These are phyloP conservation scores for Phytophthora ramorum DNA, from an alignment of 352 stramenopile species.

Conservation along the genomic window DNA sequence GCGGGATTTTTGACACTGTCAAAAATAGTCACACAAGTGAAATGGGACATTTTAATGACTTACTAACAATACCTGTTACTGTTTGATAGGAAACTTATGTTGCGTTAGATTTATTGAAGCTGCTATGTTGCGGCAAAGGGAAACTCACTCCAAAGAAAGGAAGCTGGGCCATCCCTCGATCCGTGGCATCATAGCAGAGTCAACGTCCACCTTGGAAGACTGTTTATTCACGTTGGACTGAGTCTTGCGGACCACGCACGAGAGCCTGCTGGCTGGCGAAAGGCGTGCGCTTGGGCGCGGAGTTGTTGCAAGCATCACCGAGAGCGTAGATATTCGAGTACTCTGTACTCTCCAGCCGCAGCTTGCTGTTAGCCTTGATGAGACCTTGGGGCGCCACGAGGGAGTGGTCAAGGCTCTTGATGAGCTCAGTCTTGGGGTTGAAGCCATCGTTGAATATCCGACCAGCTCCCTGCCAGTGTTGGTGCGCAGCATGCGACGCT, in stretches of 20 bases:
- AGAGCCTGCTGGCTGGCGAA: conserved; percentile 2
- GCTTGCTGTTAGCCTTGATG: conserved; percentile 13
- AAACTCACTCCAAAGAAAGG: too few relatives aligned
- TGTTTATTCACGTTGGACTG: too few relatives aligned
- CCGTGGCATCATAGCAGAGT: too few relatives aligned
- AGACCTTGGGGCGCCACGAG: conserved; percentile 3
- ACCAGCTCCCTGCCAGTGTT: conserved; percentile 35
- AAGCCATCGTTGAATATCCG: conserved; percentile 41
- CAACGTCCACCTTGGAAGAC: too few relatives aligned
- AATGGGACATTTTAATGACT: background rate
- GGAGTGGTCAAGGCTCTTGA: conserved; percentile 5
- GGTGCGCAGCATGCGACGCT: too few relatives aligned
- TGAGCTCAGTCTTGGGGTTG: conserved; percentile 17
- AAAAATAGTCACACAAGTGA: too few relatives aligned
- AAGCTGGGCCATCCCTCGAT: too few relatives aligned
- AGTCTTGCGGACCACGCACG: conserved; percentile 1
- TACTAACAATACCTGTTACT: background rate
- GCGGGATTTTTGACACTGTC: too few relatives aligned
- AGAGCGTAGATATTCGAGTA: conserved; percentile 8
- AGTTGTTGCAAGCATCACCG: conserved; percentile 9
- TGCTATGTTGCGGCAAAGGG: too few relatives aligned
- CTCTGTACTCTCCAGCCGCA: conserved; percentile 2
- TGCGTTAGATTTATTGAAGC: too few relatives aligned
- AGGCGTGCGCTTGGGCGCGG: conserved; percentile 5
- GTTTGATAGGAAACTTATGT: too few relatives aligned